These are phyloP conservation scores for Apostasia ramifera DNA, from an alignment of 106 monocot species.

Conservation along the genomic window DNA sequence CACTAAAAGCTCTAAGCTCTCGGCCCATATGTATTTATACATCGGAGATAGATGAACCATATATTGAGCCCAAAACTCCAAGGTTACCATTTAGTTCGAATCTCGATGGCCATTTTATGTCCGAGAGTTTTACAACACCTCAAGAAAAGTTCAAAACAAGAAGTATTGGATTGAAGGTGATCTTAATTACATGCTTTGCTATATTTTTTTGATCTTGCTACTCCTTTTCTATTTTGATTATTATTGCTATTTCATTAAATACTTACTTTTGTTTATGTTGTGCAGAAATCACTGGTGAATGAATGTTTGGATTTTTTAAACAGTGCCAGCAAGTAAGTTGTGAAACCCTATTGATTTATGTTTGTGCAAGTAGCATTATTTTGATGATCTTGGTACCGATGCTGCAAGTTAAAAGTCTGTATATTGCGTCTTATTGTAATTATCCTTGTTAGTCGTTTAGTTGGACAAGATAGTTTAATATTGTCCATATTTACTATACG, in stretches of 20 bases:
- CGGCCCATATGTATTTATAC: conserved; percentile 11
- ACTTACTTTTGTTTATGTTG: not conserved
- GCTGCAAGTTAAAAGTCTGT: not conserved
- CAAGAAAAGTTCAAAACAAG: conserved; percentile 23
- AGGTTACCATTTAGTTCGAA: conserved; percentile 4
- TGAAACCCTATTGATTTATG: not conserved
- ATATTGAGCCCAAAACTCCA: conserved; percentile 28
- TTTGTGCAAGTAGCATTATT: not conserved
- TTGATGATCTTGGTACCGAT: not conserved
- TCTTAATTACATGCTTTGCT: not conserved
- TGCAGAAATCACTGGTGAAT: conserved; percentile 39
- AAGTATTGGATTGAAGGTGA: conserved; percentile 48
- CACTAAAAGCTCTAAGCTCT: conserved; percentile 29
- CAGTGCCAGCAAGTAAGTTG: conserved; percentile 46
- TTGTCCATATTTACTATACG: not conserved
- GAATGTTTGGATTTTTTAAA: conserved; percentile 41
- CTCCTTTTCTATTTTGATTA: not conserved
- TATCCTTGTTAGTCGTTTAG: not conserved
- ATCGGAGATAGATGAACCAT: not conserved
- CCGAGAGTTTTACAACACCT: conserved; percentile 10
- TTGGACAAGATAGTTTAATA: not conserved
- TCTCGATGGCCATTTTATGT: not conserved
- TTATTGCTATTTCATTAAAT: not conserved
- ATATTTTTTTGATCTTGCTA: not conserved
- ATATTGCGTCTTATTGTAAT: not conserved